Base-by-base conservation (phyloP, 257 asterid species). In the Jacaranda copaia region DNA sequence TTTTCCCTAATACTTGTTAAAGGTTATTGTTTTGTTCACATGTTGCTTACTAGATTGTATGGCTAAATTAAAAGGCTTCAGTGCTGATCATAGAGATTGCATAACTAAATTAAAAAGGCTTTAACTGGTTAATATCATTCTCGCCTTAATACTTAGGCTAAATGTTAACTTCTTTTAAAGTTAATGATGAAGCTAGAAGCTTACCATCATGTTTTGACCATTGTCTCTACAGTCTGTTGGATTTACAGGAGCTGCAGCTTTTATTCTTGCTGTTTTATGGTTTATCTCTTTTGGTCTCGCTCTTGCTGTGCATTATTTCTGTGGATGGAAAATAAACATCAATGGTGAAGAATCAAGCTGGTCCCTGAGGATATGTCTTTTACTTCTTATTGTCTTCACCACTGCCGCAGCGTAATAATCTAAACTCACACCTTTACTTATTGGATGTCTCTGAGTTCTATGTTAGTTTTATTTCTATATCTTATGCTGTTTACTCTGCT, bases 231-330 rank as follows among this genome's bases (percentile, higher is more conserved):
- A 95, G 99, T 95, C 99, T 76, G 97, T 95, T 48, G 97, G 97
- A 77, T 95, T 84, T 85, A 91, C 97, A 38, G 99, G 99, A 25
- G 90, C 91, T 3, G 87, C 92, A 53, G 96, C 93, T 68, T 86
- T 93, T 60, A 81, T 86, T 79, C 85, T 93, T 61, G 90, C 96
- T 25, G 43, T 89, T 59, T 83, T 96, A 38, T 96, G 99, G 99
- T 87, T 96, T 70, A 13, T 92, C 82, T 88, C 84, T n/a, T 96
- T 96, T n/a, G 98, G 97, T 15, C 77, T 88, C 84, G 97, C 97
- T 74, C 93, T 96, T 53, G 72, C 75, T 57, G 87, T 90, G 71
- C 89, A 90, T 76, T 87, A 84, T 81, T 86, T 88, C 76, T 90
- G 93, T 32, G 96, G 97, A 65, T 93, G 99, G 97, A 90, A 88